phyloP scores from a whole-genome alignment of 2,329 filamentous ascomycete genomes.

The Laburnicola sp. region DNA sequence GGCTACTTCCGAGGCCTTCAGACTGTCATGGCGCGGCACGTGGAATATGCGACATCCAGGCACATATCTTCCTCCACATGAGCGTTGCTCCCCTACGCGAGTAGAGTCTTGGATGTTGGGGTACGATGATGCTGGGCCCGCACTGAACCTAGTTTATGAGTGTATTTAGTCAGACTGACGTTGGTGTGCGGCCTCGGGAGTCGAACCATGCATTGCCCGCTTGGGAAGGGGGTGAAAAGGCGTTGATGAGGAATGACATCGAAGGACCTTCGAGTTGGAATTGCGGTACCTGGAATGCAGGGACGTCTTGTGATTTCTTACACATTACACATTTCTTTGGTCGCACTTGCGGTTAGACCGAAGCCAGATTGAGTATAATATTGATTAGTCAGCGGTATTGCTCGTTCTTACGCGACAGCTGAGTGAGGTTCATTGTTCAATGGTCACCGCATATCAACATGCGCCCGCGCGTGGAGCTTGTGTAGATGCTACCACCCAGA shows the following conservation, averaged over 20 bases:
- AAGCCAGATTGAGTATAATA: too few relatives aligned
- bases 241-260: constrained; percentile 27
- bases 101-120: constrained; percentile 20
- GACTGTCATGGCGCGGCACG: constrained; percentile 28
- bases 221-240: constrained; percentile 25
- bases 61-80: constrained; percentile 16
- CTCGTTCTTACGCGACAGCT: too few relatives aligned
- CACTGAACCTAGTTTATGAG: constrained; percentile 25
- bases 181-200: neutral
- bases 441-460: too few relatives aligned
- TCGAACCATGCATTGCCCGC: constrained; percentile 18
- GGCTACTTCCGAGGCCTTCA: constrained; percentile 17
- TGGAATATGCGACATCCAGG: constrained; percentile 31
- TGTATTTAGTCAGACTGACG: neutral
- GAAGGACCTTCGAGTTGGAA: too few relatives aligned
- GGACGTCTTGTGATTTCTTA: too few relatives aligned
- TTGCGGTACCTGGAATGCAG: too few relatives aligned
- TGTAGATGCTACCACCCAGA: too few relatives aligned
- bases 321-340: too few relatives aligned
- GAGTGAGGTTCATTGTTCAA: too few relatives aligned
- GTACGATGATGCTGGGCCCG: constrained; percentile 23
- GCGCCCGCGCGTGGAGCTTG: too few relatives aligned
- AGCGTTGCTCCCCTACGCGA: constrained; percentile 22
- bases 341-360: too few relatives aligned
- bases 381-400: too few relatives aligned